Evolutionary conservation across 78 protist species (phyloP), one percentile per base, ranked within the genome.

Genomic region (Dictyostelium brefeldianum): DNA sequence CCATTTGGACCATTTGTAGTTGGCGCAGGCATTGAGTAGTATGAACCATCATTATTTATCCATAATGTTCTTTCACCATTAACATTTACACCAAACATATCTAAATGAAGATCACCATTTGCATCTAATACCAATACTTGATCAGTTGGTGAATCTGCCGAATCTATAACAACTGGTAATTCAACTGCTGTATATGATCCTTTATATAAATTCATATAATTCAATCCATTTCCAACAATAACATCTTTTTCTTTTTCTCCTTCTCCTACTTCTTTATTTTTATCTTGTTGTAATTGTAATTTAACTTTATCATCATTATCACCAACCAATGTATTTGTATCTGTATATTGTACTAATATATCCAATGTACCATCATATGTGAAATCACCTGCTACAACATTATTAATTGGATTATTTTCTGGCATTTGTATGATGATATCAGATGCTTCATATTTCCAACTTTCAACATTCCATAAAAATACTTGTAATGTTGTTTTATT

Each of bases 281-380:
- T n/a, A n/a, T n/a, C n/a, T n/a, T n/a, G n/a, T n/a, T n/a, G n/a
- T n/a, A n/a, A n/a, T n/a, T n/a, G n/a, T n/a, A n/a, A n/a, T n/a
- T n/a, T n/a, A n/a, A n/a, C n/a, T n/a, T n/a, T 8, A 48, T 62
- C 79, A 51, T 17, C 2, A 31, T 69, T 31, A 51, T 17, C 2
- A 31, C 50, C 41, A 36, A 36, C 43, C 43, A 36, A 36, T 0
- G 22, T 70, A 25, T 22, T 53, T 50, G n/a, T 5, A 12, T 20
- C 0, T 80, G 59, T 62, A 43, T 47, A 81, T 43, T 90, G 95
- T 50, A 90, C n/a, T 18, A 90, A 25, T 17, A 90, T 67, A 75
- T 90, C 95, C n/a, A 90, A 53, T 17, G 77, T 10, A 29, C 95
- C 95, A 67, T 90, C 95, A 59, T 82, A 82, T 27, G 56, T 90